phyloP scores from a whole-genome alignment of 208 protist genomes.

The Herpetomonas tarakana region DNA sequence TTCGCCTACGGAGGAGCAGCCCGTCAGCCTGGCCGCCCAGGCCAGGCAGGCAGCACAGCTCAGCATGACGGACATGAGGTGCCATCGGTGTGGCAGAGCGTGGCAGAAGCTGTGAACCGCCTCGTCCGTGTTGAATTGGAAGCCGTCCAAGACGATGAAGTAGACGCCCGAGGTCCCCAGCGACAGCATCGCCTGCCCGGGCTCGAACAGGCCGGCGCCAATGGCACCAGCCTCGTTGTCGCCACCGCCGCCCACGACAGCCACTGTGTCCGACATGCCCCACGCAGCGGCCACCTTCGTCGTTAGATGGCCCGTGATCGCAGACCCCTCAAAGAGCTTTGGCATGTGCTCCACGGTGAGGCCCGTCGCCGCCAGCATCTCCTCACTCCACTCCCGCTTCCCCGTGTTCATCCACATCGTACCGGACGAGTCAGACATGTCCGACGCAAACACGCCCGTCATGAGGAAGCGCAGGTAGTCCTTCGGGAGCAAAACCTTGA shows the following conservation, averaged over 20 bases:
- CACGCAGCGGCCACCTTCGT: slow-evolving; percentile 35
- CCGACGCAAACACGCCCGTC: slow-evolving; percentile 63
- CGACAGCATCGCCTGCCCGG: slow-evolving; percentile 76
- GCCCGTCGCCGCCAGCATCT: slow-evolving; percentile 57
- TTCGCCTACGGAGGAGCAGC: slow-evolving; percentile 49
- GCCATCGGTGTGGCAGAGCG: slow-evolving; percentile 64
- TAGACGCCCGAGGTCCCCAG: slow-evolving; percentile 83
- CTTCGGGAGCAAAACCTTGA: slow-evolving; percentile 73
- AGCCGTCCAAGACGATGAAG: slow-evolving; percentile 77
- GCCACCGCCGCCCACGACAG: slow-evolving; percentile 64
- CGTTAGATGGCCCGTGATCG: slow-evolving; percentile 46
- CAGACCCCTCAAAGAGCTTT: slow-evolving; percentile 63
- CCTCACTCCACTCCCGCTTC: slow-evolving; percentile 64
- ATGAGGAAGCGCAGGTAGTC: slow-evolving; percentile 72
- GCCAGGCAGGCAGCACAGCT: slow-evolving; percentile 77
- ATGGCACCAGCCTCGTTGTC: slow-evolving; percentile 78
- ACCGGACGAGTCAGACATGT: slow-evolving; percentile 72
- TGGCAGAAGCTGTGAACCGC: slow-evolving; percentile 83
- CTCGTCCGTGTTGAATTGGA: slow-evolving; percentile 69
- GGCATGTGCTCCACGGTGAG: slow-evolving; percentile 67
- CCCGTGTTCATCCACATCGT: slow-evolving; percentile 73
- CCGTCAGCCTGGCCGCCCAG: slow-evolving; percentile 65
- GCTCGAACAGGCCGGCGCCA: slow-evolving; percentile 58
- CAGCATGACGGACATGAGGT: slow-evolving; percentile 81
- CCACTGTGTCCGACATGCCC: slow-evolving; percentile 45